phyloP scores from a whole-genome alignment of 2,329 filamentous ascomycete species.

The Aspergillus costaricaensis region DNA sequence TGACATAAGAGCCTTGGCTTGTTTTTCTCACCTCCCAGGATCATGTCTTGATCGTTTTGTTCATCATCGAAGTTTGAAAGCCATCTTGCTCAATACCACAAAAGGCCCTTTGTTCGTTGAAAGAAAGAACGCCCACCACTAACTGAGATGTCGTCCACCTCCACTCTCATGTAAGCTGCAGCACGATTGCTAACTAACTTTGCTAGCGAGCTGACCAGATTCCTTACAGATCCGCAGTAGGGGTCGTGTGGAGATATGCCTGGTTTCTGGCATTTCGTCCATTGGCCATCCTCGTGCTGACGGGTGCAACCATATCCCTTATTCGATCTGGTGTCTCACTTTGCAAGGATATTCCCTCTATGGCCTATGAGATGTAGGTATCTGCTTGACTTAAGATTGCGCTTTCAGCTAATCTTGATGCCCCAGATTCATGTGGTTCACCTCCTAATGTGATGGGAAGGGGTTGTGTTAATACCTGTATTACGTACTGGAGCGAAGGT shows the following conservation, averaged over 20 bases:
- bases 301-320: neutral
- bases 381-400: too few relatives aligned
- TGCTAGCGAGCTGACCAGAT: neutral
- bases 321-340: neutral
- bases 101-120: too few relatives aligned
- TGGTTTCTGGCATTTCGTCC: neutral
- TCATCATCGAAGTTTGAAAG: neutral
- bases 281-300: conserved; percentile 1
- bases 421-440: neutral
- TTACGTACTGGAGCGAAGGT: neutral
- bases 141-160: neutral
- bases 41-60: neutral
- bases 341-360: neutral
- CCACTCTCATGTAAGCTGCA: neutral
- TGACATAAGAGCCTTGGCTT: neutral
- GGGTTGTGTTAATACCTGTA: neutral
- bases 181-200: too few relatives aligned
- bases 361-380: conserved; percentile 7
- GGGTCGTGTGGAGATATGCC: conserved; percentile 2
- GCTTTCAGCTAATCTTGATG: neutral
- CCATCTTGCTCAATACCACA: too few relatives aligned
- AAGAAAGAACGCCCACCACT: too few relatives aligned
- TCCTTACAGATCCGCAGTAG: neutral
- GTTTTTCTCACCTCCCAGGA: neutral
- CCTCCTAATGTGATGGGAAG: neutral